Conservation (phyloP, 2,329 filamentous ascomycete genomes). For the Didymellaceae sp. region DNA sequence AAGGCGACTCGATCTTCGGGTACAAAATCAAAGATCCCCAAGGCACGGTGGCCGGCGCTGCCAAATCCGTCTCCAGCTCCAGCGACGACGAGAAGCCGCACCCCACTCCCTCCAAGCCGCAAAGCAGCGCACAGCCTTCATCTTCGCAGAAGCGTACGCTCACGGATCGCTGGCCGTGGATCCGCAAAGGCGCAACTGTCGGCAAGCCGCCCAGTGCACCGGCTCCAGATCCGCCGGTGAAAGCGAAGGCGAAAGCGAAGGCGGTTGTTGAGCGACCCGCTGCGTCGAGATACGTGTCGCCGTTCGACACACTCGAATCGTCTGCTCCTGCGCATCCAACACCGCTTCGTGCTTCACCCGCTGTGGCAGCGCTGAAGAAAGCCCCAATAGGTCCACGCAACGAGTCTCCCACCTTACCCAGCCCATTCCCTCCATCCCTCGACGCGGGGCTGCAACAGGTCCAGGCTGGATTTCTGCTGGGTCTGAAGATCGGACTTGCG, state of each 20-base stretch:
- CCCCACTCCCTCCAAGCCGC: neutral
- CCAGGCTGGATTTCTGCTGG: constrained; percentile 16
- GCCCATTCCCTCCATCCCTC: constrained; percentile 17
- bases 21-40: constrained; percentile 24
- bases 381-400: neutral
- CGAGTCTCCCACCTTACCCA: too few species aligned
- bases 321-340: neutral
- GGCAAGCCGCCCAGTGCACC: constrained; percentile 24
- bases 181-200: constrained; percentile 10
- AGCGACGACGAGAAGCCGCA: constrained; percentile 20
- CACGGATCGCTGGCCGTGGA: constrained; percentile 36
- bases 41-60: constrained; percentile 20
- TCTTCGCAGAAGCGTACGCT: constrained; percentile 15
- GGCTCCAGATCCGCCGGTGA: constrained; percentile 10
- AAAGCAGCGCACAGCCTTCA: neutral
- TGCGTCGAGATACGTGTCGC: constrained; percentile 19
- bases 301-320: constrained; percentile 16
- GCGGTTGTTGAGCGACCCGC: too few species aligned
- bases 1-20: constrained; percentile 33
- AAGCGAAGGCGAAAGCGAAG: too few species aligned
- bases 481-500: constrained; percentile 28
- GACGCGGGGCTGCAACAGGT: constrained; percentile 36
- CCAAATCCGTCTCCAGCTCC: constrained; percentile 5
- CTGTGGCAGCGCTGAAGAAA: too few species aligned
- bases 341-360: too few species aligned